phyloP scores from a whole-genome alignment of 768 basidiomycete species.

The Suillus discolor region DNA sequence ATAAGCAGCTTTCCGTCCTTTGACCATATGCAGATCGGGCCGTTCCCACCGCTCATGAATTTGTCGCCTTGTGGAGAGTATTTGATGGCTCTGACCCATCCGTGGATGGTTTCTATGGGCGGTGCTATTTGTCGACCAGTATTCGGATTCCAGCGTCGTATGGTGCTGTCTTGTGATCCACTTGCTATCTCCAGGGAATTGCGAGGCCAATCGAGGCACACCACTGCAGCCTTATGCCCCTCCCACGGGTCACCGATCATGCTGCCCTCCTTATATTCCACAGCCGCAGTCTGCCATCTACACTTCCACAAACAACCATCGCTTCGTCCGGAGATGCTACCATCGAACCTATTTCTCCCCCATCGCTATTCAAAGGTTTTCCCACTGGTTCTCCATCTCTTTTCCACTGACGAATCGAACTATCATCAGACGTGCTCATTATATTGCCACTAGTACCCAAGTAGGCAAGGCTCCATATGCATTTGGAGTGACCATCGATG shows the following conservation, averaged over 20 bases:
- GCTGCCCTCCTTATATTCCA: not conserved
- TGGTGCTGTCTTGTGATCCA: slow-evolving; percentile 7
- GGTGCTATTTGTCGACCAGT: not conserved
- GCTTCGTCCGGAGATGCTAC: not conserved
- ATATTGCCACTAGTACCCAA: not conserved
- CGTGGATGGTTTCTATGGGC: not conserved
- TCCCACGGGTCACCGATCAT: not conserved
- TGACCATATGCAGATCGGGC: too few relatives aligned
- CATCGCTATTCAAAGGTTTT: not conserved
- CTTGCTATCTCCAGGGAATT: not conserved
- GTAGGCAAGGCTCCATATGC: not conserved
- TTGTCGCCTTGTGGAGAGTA: too few relatives aligned
- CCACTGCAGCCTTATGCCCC: not conserved
- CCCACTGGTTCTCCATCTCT: not conserved
- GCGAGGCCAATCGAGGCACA: not conserved
- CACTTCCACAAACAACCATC: not conserved
- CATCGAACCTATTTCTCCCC: not conserved
- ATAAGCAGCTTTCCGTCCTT: too few relatives aligned
- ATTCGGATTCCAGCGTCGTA: slow-evolving; percentile 15
- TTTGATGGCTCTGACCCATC: too few relatives aligned
- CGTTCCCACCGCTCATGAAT: too few relatives aligned
- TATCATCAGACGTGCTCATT: not conserved
- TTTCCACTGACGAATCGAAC: not conserved
- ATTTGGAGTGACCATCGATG: not conserved
- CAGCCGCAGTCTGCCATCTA: not conserved